phyloP scores from a whole-genome alignment of 2,329 filamentous ascomycete genomes.

The Diatrype stigma region DNA sequence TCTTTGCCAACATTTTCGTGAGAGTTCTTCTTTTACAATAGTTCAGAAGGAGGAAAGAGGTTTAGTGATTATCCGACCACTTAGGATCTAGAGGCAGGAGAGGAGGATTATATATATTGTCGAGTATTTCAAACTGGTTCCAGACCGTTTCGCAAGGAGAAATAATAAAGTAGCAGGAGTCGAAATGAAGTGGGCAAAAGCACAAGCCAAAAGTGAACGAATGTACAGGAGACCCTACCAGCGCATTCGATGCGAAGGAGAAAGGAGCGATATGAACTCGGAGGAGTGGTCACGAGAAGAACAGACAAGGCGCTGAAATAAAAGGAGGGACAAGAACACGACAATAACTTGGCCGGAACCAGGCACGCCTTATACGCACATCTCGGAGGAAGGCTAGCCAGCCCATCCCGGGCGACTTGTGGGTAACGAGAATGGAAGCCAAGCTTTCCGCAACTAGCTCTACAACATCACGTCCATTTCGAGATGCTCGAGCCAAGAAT shows the following conservation, averaged over 20 bases:
- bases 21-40: slow-evolving; percentile 7
- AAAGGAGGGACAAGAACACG: slow-evolving; percentile 24
- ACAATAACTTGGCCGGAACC: slow-evolving; percentile 33
- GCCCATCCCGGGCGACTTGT: slow-evolving; percentile 19
- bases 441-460: slow-evolving; percentile 22
- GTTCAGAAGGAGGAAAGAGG: slow-evolving; percentile 13
- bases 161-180: slow-evolving; percentile 32
- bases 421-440: slow-evolving; percentile 17
- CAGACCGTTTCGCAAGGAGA: slow-evolving; percentile 43
- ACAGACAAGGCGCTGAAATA: slow-evolving; percentile 27
- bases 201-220: slow-evolving; percentile 41
- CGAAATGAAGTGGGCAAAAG: slow-evolving; percentile 29
- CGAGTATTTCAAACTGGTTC: slow-evolving; percentile 39
- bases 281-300: slow-evolving; percentile 19
- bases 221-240: slow-evolving; percentile 47
- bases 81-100: slow-evolving; percentile 4
- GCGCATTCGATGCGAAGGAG: slow-evolving; percentile 38
- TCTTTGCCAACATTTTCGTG: slow-evolving; percentile 50
- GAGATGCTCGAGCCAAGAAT: slow-evolving; percentile 25
- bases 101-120: slow-evolving; percentile 12
- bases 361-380: slow-evolving; percentile 36
- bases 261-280: slow-evolving; percentile 27
- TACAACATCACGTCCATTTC: slow-evolving; percentile 23
- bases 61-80: slow-evolving; percentile 13
- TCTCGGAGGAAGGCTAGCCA: slow-evolving; percentile 10